A percentile compares a stretch with the other conserved stretches of the same genome.
phyloP scores from a whole-genome alignment of 202 grass and related monocot species.

The Panicum virgatum region DNA sequence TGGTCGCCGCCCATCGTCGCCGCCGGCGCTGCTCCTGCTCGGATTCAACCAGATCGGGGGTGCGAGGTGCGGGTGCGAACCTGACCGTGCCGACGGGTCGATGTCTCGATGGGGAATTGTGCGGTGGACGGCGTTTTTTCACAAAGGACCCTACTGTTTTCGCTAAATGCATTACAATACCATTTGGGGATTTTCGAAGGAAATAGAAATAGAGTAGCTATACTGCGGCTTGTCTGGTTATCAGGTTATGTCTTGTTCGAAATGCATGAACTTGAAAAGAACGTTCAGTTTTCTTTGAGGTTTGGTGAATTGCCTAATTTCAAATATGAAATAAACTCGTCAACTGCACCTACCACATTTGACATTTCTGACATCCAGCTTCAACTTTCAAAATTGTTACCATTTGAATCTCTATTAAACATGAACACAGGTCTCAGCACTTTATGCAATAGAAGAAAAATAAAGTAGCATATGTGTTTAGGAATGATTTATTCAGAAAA shows the following conservation, averaged over 20 bases:
- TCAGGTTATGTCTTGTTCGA: not conserved
- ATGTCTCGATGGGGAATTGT: not conserved
- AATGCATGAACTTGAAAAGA: not conserved
- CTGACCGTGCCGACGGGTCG: not conserved
- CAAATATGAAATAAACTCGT: not conserved
- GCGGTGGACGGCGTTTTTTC: constrained; percentile 8
- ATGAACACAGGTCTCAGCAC: not conserved
- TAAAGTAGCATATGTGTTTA: not conserved
- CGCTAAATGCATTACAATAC: not conserved
- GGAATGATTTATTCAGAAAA: not conserved
- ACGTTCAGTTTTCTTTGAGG: not conserved
- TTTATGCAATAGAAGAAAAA: not conserved
- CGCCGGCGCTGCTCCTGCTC: constrained; percentile 26
- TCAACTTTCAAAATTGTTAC: not conserved
- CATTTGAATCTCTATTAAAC: not conserved
- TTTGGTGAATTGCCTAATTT: not conserved
- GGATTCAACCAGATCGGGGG: constrained; percentile 42
- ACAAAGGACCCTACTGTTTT: not conserved
- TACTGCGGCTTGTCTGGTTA: not conserved
- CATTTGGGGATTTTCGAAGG: not conserved
- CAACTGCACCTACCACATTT: not conserved
- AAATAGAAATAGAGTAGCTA: not conserved
- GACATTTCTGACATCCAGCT: not conserved
- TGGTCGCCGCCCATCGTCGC: constrained; percentile 60
- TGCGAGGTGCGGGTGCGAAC: not conserved